Percentiles rank a stretch among this genome's conserved stretches.
These are phyloP conservation scores for Plectosphaerella plurivora DNA, from an alignment of 2,329 filamentous ascomycete species.

Conservation along the genomic window DNA sequence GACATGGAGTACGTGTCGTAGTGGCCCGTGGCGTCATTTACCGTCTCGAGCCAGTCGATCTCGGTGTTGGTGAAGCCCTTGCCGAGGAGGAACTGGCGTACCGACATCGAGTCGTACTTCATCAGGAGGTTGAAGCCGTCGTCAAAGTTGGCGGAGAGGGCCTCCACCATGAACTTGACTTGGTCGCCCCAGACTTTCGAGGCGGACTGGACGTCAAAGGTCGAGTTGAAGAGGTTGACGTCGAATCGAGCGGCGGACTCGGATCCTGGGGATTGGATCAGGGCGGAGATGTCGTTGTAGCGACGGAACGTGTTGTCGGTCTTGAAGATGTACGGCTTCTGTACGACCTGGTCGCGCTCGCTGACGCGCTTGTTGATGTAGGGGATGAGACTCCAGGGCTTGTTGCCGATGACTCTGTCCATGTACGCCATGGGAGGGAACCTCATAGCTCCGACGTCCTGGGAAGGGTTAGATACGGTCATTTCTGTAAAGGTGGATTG, in stretches of 20 bases:
- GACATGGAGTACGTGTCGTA: slow-evolving; percentile 17
- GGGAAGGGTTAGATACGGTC: neutral
- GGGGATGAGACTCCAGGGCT: slow-evolving; percentile 14
- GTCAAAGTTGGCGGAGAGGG: slow-evolving; percentile 11
- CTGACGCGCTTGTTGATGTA: slow-evolving; percentile 14
- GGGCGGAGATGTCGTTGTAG: slow-evolving; percentile 12
- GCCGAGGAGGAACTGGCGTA: slow-evolving; percentile 15
- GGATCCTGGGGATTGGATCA: slow-evolving; percentile 4
- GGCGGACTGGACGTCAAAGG: slow-evolving; percentile 9
- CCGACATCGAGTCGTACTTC: slow-evolving; percentile 14
- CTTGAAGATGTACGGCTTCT: slow-evolving; percentile 15
- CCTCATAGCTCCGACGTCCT: slow-evolving; percentile 35
- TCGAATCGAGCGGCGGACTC: slow-evolving; percentile 8
- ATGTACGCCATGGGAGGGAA: slow-evolving; percentile 28
- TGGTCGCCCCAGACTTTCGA: slow-evolving; percentile 5
- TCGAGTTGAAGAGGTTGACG: slow-evolving; percentile 10
- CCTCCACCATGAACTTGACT: slow-evolving; percentile 6
- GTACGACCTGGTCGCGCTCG: slow-evolving; percentile 8
- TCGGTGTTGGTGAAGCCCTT: slow-evolving; percentile 21
- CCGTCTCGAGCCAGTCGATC: slow-evolving; percentile 22
- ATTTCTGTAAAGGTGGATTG: neutral
- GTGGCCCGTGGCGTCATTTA: slow-evolving; percentile 17
- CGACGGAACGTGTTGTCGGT: slow-evolving; percentile 14
- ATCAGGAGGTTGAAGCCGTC: slow-evolving; percentile 16
- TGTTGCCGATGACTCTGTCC: slow-evolving; percentile 16